Percentiles rank a stretch among this genome's conserved stretches.
Evolutionary conservation across 164 flowering plant species (phyloP).

Genomic region (Echeveria elegans): DNA sequence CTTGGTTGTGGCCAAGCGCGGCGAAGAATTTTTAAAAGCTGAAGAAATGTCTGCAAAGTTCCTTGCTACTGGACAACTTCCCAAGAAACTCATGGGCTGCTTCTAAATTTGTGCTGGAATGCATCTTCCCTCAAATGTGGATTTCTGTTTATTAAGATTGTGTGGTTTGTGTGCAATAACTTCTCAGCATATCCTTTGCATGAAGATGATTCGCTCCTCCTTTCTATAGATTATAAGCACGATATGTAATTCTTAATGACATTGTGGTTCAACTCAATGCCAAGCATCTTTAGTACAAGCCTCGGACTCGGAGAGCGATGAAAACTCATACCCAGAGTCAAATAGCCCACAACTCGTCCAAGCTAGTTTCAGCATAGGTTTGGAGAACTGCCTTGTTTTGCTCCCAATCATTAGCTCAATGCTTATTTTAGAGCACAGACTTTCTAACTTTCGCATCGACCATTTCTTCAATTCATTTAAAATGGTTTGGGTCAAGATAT

Average conservation of each 20-base stretch:
- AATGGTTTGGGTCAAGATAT: neutral
- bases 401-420: neutral
- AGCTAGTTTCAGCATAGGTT: too few relatives aligned
- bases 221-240: too few relatives aligned
- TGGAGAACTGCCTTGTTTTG: neutral
- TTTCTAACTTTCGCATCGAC: too few relatives aligned
- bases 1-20: constrained; percentile 30
- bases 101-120: constrained; percentile 12
- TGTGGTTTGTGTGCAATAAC: neutral
- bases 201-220: neutral
- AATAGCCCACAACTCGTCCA: too few relatives aligned
- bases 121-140: neutral
- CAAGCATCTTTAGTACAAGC: too few relatives aligned
- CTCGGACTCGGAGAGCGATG: too few relatives aligned
- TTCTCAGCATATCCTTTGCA: neutral
- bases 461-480: neutral
- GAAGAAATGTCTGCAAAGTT: constrained; percentile 41
- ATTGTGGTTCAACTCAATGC: too few relatives aligned
- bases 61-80: constrained; percentile 30
- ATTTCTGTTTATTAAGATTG: neutral
- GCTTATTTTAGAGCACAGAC: neutral
- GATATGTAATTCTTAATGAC: too few relatives aligned
- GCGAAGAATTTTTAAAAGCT: constrained; percentile 30
- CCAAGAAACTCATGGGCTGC: constrained; percentile 34
- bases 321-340: too few relatives aligned